Evolutionary conservation across 495 filamentous ascomycete genomes (phyloP).

Genomic region (Trichoderma gamsii): DNA sequence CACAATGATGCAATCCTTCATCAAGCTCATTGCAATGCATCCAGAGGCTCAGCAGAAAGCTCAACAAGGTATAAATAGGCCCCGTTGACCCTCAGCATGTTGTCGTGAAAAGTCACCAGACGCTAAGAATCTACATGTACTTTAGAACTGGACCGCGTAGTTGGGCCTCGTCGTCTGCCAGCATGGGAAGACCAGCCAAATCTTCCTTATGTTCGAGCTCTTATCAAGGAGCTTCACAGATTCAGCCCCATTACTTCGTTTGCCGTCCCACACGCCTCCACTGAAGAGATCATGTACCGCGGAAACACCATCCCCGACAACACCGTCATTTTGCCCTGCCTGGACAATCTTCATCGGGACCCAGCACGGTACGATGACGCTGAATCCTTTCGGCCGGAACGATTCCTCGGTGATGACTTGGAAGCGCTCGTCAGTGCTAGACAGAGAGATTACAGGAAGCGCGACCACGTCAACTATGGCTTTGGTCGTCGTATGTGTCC

Average conservation of each 20-base stretch:
- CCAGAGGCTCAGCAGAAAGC: neutral
- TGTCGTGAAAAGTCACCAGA: too few species aligned
- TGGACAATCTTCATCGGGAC: constrained; percentile 61
- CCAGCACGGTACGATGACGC: constrained; percentile 58
- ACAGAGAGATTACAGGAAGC: constrained; percentile 52
- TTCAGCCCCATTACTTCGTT: constrained; percentile 60
- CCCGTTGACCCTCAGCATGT: too few species aligned
- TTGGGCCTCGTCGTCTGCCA: constrained; percentile 49
- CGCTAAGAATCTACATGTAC: too few species aligned
- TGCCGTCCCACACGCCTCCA: constrained; percentile 57
- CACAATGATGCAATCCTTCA: neutral
- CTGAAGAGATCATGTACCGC: constrained; percentile 53
- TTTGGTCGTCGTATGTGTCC: constrained; percentile 55
- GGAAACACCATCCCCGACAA: constrained; percentile 49
- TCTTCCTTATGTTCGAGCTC: constrained; percentile 54
- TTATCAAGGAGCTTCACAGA: constrained; percentile 58
- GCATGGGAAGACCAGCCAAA: constrained; percentile 51
- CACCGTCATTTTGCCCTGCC: constrained; percentile 55
- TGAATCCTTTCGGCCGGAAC: constrained; percentile 49
- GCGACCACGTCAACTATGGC: constrained; percentile 59
- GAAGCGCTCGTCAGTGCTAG: constrained; percentile 21
- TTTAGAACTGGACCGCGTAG: constrained; percentile 50
- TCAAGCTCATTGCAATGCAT: neutral
- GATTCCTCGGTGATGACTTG: constrained; percentile 42
- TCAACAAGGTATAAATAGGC: neutral